Base-by-base conservation (phyloP, 1,139 yeast genomes). In the Yamadazyma diospyri region DNA sequence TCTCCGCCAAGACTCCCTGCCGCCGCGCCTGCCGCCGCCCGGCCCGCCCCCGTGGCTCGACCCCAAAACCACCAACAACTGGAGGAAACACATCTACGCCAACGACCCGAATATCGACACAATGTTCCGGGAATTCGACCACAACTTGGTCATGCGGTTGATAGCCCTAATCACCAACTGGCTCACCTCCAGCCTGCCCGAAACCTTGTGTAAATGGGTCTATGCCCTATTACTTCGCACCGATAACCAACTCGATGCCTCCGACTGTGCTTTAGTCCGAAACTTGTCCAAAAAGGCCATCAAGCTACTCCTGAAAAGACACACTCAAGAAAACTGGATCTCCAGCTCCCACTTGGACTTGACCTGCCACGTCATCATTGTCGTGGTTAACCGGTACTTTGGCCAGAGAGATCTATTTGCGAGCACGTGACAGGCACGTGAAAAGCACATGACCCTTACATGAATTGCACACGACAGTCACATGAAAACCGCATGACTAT, bases 281-380 rank as follows among this genome's bases (percentile, higher is more conserved):
- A 66, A 58, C 5, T 49, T 69, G 38, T 73, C 64, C 2, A 55
- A 59, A 39, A 68, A 66, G 41, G 74, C 74, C 2, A 40, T 51
- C 5, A 59, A 57, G 31, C 38, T 65, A 9, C 39, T 47, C 16
- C 33, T 30, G 2, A 41, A 51, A 27, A 35, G 38, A 6, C 32
- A 38, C n/a, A 37, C 23, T 3, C 21, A 5, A 3, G 27, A 29
- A 9, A 22, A 25, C 12, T 33, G 36, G 36, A 22, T 12, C 11
- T 12, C 18, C 3, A 13, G 21, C 4, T 10, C 25, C 5, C 12
- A 36, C 15, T 28, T 38, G 5, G 42, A 37, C n/a, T 62, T 48
- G 37, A 61, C 71, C 1, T 42, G 60, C 17, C 61, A 57, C 25
- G 52, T 61, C 57, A 50, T 67, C 4, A 41, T 64, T 23, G 46